Conservation (phyloP, 768 basidiomycete genomes). For the Suillus paluster region DNA sequence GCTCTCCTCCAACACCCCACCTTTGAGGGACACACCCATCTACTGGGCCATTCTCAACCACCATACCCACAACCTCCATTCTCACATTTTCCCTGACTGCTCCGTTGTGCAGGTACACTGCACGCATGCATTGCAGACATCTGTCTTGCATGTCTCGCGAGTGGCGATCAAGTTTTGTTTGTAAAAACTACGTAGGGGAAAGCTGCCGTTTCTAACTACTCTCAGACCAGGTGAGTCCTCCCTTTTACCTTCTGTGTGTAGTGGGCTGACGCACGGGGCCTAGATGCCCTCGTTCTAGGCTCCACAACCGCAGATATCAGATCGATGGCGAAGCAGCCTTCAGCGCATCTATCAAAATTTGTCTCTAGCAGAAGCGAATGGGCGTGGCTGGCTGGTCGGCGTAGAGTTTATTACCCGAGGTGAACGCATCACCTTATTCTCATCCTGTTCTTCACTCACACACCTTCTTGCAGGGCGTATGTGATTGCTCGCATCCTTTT, state of each 20-base stretch:
- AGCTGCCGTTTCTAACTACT: conserved; percentile 20
- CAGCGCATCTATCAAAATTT: conserved; percentile 30
- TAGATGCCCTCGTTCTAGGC: conserved; percentile 51
- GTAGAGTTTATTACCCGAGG: conserved; percentile 72
- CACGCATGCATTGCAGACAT: conserved; percentile 27
- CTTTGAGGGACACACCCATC: too few relatives aligned
- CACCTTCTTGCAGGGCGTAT: conserved; percentile 22
- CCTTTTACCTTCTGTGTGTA: not conserved
- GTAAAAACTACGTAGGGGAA: conserved; percentile 18
- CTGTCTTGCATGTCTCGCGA: conserved; percentile 61
- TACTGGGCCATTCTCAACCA: too few relatives aligned
- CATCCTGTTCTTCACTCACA: not conserved
- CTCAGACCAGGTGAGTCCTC: conserved; percentile 16
- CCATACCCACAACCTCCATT: too few relatives aligned
- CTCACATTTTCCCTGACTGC: conserved; percentile 39
- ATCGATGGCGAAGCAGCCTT: conserved; percentile 56
- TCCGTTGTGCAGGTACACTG: conserved; percentile 42
- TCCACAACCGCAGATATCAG: conserved; percentile 56
- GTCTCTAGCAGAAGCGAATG: conserved; percentile 66
- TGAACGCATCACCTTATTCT: conserved; percentile 14
- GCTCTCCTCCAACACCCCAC: conserved; percentile 24
- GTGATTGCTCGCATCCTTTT: conserved; percentile 31
- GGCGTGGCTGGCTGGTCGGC: conserved; percentile 37
- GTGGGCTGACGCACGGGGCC: conserved; percentile 26
- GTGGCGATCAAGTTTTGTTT: conserved; percentile 28